Evolutionary conservation across 1,284 basidiomycete genomes (phyloP).

Genomic region (Austroboletus novae-zelandiae): DNA sequence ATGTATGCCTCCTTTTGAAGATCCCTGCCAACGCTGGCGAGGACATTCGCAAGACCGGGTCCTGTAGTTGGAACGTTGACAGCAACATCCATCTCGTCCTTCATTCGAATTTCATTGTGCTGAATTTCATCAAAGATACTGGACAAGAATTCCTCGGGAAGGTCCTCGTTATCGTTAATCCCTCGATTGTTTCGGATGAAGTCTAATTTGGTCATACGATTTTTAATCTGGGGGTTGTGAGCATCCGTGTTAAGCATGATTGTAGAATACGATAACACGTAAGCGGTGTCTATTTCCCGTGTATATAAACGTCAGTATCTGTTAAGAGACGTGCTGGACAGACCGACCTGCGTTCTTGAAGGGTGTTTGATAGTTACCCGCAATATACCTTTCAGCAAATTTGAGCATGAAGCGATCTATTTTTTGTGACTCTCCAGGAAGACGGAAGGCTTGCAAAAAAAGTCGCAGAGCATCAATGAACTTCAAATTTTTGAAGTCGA

Average conservation of each 20-base stretch:
- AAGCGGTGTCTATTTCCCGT: slow-evolving; percentile 73
- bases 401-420: slow-evolving; percentile 99
- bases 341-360: slow-evolving; percentile 79
- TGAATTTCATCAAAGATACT: slow-evolving; percentile 88
- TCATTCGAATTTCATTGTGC: slow-evolving; percentile 94
- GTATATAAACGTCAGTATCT: slow-evolving; percentile 8
- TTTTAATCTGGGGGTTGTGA: slow-evolving; percentile 91
- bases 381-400: slow-evolving; percentile 93
- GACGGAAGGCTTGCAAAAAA: slow-evolving; percentile 91
- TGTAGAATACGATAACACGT: slow-evolving; percentile 90
- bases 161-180: slow-evolving; percentile 86
- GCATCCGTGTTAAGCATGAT: slow-evolving; percentile 97
- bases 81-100: slow-evolving; percentile 83
- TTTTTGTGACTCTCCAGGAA: slow-evolving; percentile 95
- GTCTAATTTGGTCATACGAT: slow-evolving; percentile 86
- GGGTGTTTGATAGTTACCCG: slow-evolving; percentile 74
- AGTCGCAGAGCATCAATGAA: slow-evolving; percentile 88
- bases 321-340: background rate
- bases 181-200: slow-evolving; percentile 93
- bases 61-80: slow-evolving; percentile 47
- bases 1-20: slow-evolving; percentile 93
- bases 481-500: slow-evolving; percentile 78
- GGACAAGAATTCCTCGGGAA: slow-evolving; percentile 81
- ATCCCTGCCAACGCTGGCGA: slow-evolving; percentile 89
- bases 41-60: slow-evolving; percentile 74